These are phyloP conservation scores for Fusarium fracticaudum DNA, from an alignment of 2,329 filamentous ascomycete species.

Conservation along the genomic window DNA sequence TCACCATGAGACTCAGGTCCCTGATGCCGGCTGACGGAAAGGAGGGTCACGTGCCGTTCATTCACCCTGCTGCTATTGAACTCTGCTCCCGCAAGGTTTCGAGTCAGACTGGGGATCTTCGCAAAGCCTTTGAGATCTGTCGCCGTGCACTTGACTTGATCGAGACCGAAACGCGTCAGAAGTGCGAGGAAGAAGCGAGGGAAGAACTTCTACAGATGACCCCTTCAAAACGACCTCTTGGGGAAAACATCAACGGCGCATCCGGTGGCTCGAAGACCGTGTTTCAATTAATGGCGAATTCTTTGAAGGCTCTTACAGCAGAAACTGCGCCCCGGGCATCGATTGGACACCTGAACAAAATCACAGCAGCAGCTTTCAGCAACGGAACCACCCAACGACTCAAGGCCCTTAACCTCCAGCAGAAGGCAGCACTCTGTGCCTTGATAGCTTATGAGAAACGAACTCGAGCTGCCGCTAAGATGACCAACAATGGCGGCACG, in stretches of 20 bases:
- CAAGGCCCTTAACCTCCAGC: conserved; percentile 89
- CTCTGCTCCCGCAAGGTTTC: conserved; percentile 95
- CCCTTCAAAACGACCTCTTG: conserved; percentile 79
- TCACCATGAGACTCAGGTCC: conserved; percentile 82
- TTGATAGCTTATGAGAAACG: conserved; percentile 87
- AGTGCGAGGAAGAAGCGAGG: conserved; percentile 71
- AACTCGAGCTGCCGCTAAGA: conserved; percentile 62
- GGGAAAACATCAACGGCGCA: conserved; percentile 80
- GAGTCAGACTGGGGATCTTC: conserved; percentile 90
- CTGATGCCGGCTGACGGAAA: conserved; percentile 67
- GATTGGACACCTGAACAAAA: conserved; percentile 90
- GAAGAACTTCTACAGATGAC: conserved; percentile 68
- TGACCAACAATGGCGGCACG: conserved; percentile 54
- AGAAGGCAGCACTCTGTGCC: conserved; percentile 93
- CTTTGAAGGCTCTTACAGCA: conserved; percentile 71
- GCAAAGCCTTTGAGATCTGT: conserved; percentile 95
- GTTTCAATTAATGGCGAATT: conserved; percentile 60
- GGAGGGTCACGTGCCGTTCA: conserved; percentile 78
- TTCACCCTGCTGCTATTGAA: conserved; percentile 93
- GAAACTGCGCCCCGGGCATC: conserved; percentile 88
- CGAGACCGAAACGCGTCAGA: conserved; percentile 82
- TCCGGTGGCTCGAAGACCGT: conserved; percentile 54
- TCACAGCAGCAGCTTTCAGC: conserved; percentile 89
- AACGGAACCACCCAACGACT: conserved; percentile 88
- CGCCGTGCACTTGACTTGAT: conserved; percentile 88